Evolutionary conservation across 768 basidiomycete species (phyloP).

Genomic region (Vararia minispora): DNA sequence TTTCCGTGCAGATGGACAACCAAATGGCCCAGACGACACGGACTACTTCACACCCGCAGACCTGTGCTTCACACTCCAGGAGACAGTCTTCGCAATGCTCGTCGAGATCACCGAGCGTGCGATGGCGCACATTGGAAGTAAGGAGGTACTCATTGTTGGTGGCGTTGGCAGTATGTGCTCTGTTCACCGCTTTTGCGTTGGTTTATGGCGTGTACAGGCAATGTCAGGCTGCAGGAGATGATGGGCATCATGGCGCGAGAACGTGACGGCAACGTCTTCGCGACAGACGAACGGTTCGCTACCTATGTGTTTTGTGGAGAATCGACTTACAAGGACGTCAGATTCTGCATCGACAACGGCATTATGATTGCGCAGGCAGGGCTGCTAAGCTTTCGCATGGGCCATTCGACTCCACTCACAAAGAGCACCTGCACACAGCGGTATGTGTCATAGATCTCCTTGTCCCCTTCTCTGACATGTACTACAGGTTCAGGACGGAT

Average conservation of each 20-base stretch:
- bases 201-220: slow-evolving; percentile 39
- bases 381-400: slow-evolving; percentile 86
- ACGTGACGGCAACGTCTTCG: slow-evolving; percentile 81
- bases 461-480: slow-evolving; percentile 1
- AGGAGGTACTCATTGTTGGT: slow-evolving; percentile 93
- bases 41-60: slow-evolving; percentile 91
- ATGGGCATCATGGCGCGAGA: slow-evolving; percentile 97
- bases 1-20: slow-evolving; percentile 40
- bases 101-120: slow-evolving; percentile 98
- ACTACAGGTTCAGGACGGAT: slow-evolving; percentile 80
- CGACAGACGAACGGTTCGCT: slow-evolving; percentile 85
- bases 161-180: slow-evolving; percentile 91
- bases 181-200: background rate
- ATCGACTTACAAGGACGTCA: background rate
- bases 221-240: slow-evolving; percentile 92
- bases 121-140: slow-evolving; percentile 97
- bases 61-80: slow-evolving; percentile 93
- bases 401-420: slow-evolving; percentile 59
- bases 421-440: slow-evolving; percentile 90
- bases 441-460: slow-evolving; percentile 27
- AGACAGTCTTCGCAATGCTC: slow-evolving; percentile 95
- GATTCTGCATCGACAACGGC: slow-evolving; percentile 98
- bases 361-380: slow-evolving; percentile 99
- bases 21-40: slow-evolving; percentile 29
- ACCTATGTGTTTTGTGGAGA: background rate